Percentiles rank a stretch among this genome's conserved stretches.
Conservation (phyloP, 2,329 filamentous ascomycete genomes). For the Arthroderma uncinatum region DNA sequence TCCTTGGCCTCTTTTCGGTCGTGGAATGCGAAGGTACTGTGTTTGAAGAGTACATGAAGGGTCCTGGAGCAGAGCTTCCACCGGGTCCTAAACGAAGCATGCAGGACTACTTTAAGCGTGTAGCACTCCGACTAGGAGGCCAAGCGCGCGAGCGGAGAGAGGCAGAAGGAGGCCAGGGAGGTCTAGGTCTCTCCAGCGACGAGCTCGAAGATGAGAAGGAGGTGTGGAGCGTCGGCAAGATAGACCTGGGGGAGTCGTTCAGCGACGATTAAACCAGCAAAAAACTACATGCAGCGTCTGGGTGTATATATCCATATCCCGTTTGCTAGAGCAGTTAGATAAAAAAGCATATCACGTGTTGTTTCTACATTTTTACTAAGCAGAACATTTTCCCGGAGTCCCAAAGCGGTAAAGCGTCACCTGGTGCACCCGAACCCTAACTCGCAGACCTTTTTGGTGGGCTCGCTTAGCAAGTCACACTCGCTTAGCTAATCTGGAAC, state of each 20-base stretch:
- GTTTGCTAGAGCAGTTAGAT: neutral
- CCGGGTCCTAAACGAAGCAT: conserved; percentile 74
- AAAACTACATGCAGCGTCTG: neutral
- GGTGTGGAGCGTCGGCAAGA: conserved; percentile 87
- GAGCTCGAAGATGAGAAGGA: conserved; percentile 91
- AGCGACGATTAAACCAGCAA: conserved; percentile 20
- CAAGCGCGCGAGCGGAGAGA: conserved; percentile 84
- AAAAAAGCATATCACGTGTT: neutral
- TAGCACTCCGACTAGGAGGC: conserved; percentile 69
- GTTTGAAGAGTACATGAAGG: conserved; percentile 81
- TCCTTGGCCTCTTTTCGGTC: conserved; percentile 80
- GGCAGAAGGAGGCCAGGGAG: conserved; percentile 79
- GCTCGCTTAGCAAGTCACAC: conserved; percentile 17
- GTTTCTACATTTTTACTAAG: neutral
- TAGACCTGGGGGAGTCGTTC: conserved; percentile 56
- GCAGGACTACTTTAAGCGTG: conserved; percentile 93
- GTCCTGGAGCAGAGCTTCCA: conserved; percentile 53
- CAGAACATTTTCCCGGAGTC: neutral
- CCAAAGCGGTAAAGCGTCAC: neutral
- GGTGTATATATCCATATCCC: neutral
- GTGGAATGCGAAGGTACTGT: conserved; percentile 75
- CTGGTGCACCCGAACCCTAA: conserved; percentile 13
- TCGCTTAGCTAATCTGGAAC: conserved; percentile 17
- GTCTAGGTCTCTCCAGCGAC: conserved; percentile 75
- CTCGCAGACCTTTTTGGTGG: conserved; percentile 11